Base-by-base conservation (phyloP, 495 filamentous ascomycete genomes). In the Tetracladium setigerum region DNA sequence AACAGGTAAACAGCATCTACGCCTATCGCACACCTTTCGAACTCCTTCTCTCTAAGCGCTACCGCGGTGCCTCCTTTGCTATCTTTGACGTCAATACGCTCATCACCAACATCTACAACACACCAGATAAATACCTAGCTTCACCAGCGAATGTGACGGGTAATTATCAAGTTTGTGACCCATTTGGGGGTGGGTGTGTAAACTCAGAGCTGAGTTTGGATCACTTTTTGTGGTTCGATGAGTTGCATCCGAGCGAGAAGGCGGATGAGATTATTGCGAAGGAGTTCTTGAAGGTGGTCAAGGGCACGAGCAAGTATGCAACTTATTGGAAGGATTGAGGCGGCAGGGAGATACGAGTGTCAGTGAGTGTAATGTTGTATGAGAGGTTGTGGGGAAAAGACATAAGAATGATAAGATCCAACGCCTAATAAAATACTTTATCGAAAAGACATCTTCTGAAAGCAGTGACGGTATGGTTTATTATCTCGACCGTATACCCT, bases 191-290 rank as follows among this genome's bases (percentile, higher is more conserved):
- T 13, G 58, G 67, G 36, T 70, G 66, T 49, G 56, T 52, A 5
- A 7, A 27, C 7, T 27, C 22, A 7, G 22, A 27, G 30, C 55
- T 53, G 40, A 11, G 62, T 5, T 38, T 65, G 6, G 57, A 64
- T 30, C 64, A 71, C n/a, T 71, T 62, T 47, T 36, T 71, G 48
- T 77, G 68, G 69, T 72, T 69, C 48, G 83, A 87, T 62, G 74
- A 78, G 57, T 61, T 87, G 58, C 84, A 88, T 64, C 80, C 83
- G n/a, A 76, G 72, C n/a, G 66, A 78, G 58, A 71, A 76, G 64
- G 70, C 76, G 9, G 60, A 68, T 64, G 60, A 67, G 44, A 55
- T 70, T 32, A 69, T 88, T 50, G 83, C 73, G 14, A 58, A 66
- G 44, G 71, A 78, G 52, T 86, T 86, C 62, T 62, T 78, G 22